These are phyloP conservation scores for Globisporangium irregulare DNA, from an alignment of 352 stramenopile genomes.

Conservation along the genomic window DNA sequence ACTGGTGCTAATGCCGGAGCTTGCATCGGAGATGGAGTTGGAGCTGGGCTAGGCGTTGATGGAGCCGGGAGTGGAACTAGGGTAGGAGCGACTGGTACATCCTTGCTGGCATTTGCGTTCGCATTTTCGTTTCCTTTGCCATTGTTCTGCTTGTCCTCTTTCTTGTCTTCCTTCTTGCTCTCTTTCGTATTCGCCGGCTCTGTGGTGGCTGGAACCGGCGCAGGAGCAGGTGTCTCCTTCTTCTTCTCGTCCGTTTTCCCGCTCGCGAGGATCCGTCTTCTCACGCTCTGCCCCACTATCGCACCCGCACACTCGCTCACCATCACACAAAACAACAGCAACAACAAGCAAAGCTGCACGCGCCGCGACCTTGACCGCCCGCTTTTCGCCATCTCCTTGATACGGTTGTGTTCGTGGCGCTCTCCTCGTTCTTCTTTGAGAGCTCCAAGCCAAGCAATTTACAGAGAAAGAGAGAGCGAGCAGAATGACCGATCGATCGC, in stretches of 20 bases:
- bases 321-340: background rate
- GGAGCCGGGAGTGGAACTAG: background rate
- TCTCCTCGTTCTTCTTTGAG: background rate
- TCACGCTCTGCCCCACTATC: background rate
- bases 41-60: background rate
- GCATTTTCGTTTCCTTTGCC: background rate
- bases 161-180: background rate
- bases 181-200: background rate
- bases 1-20: background rate
- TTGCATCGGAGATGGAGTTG: background rate
- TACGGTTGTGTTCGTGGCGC: too few relatives aligned
- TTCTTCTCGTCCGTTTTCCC: background rate
- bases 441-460: too few relatives aligned
- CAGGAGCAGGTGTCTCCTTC: background rate
- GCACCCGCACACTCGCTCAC: background rate
- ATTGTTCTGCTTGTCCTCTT: background rate
- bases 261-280: background rate
- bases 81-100: background rate
- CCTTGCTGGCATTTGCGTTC: background rate
- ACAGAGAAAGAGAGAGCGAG: background rate
- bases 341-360: background rate
- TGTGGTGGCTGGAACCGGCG: background rate
- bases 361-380: background rate
- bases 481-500: background rate
- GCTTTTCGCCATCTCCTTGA: background rate